Base-by-base conservation (phyloP, 1,284 basidiomycete species). In the Boletus smithii region DNA sequence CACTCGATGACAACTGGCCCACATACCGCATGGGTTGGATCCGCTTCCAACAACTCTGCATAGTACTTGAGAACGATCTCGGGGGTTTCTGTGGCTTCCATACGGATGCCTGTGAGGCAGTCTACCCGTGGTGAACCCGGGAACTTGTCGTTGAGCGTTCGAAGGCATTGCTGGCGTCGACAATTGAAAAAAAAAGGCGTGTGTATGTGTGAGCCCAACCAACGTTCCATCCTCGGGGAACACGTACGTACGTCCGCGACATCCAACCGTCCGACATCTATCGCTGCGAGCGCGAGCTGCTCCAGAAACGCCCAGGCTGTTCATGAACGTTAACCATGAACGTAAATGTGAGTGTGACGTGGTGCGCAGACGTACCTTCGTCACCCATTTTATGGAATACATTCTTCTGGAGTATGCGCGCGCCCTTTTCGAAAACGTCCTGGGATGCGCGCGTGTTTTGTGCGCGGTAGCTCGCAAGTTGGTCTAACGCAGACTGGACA, bases 251-350 rank as follows among this genome's bases (percentile, higher is more conserved):
- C 93, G 62, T 90, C 83, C 18, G 95, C 91, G n/a, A 92, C 70
- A 43, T 89, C 81, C 32, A 86, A 60, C 46, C 84, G 75, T 14
- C 89, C 90, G 13, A 91, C 68, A 61, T 98, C 95, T 44, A 97
- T 72, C 1, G 95, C 82, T 2, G 95, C 91, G 31, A 95, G 73
- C 4, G 85, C 82, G 1, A 97, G 73, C 62, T 97, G 94, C 64
- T 98, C 95, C 13, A 95, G 71, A 52, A 93, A 83, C 2, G 85
- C 77, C 91, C 92, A 97, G 55, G 77, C 90, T 93, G 57, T 13
- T 8, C 30, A 27, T 18, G 5, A 6, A 27, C 17, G 13, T 20
- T 6, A n/a, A 35, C 24, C 20, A 18, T 24, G 23, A 3, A 14
- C 3, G n/a, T n/a, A n/a, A n/a, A n/a, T 17, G 6, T 14, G 17